Evolutionary conservation across 192 early-diverging fungal species (phyloP).

Genomic region (Kickxella alabastrina): DNA sequence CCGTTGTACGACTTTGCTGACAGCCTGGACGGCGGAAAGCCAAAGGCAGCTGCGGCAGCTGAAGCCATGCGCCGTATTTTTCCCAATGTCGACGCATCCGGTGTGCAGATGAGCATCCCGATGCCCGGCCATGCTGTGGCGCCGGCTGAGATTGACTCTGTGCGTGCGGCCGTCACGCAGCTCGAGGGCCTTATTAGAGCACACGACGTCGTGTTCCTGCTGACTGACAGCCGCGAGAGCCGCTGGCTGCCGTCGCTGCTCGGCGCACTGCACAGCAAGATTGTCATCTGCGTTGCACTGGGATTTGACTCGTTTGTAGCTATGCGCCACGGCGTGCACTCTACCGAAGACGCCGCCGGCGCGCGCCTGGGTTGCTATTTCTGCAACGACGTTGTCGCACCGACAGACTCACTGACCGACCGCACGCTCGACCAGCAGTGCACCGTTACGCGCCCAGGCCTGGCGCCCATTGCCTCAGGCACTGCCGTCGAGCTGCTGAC

Average conservation of each 20-base stretch:
- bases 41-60: slow-evolving; percentile 87
- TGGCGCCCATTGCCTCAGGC: slow-evolving; percentile 85
- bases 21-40: slow-evolving; percentile 76
- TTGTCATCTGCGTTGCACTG: slow-evolving; percentile 90
- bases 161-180: slow-evolving; percentile 36
- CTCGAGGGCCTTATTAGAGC: slow-evolving; percentile 62
- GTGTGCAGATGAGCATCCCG: slow-evolving; percentile 73
- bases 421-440: slow-evolving; percentile 97
- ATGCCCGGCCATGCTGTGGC: slow-evolving; percentile 92
- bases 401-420: slow-evolving; percentile 87
- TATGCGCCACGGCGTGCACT: slow-evolving; percentile 84
- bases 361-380: slow-evolving; percentile 90
- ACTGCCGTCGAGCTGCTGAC: slow-evolving; percentile 89
- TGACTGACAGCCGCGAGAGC: slow-evolving; percentile 94
- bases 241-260: slow-evolving; percentile 93
- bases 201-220: slow-evolving; percentile 85
- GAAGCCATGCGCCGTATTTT: slow-evolving; percentile 67
- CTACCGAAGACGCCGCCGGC: slow-evolving; percentile 5
- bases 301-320: slow-evolving; percentile 96
- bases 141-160: slow-evolving; percentile 14
- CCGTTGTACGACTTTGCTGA: slow-evolving; percentile 90
- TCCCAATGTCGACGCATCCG: slow-evolving; percentile 73
- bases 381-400: slow-evolving; percentile 98
- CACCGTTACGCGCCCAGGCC: slow-evolving; percentile 93
- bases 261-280: slow-evolving; percentile 64